A percentile compares a stretch with the other conserved stretches of the same genome.
phyloP scores from a whole-genome alignment of 2,329 filamentous ascomycete species.

The Ustulina deusta region DNA sequence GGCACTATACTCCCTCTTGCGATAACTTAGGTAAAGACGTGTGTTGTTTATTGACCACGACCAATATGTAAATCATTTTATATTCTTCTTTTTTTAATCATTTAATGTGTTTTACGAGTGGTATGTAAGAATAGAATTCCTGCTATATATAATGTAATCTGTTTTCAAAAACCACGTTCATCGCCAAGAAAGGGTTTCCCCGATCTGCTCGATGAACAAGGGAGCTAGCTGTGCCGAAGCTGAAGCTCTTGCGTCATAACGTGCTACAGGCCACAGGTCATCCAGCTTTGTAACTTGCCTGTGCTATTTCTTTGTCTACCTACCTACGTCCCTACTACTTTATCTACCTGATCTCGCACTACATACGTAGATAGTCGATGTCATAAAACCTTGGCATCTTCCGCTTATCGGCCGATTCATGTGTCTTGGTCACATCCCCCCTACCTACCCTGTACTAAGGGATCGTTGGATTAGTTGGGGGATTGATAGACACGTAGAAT shows the following conservation, averaged over 20 bases:
- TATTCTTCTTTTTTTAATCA: neutral
- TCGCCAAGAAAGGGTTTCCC: constrained; percentile 17
- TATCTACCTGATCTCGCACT: constrained; percentile 1
- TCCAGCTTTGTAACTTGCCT: constrained; percentile 8
- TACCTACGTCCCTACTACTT: too few relatives aligned
- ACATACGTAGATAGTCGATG: constrained; percentile 27
- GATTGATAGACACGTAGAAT: neutral
- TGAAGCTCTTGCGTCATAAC: constrained; percentile 28
- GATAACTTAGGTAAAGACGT: too few relatives aligned
- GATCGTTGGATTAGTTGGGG: constrained; percentile 9
- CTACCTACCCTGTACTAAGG: neutral
- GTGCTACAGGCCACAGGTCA: neutral
- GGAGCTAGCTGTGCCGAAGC: neutral
- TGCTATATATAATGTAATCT: neutral
- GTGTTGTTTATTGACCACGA: neutral
- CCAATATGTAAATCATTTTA: neutral
- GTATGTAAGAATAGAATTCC: neutral
- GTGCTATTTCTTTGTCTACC: neutral
- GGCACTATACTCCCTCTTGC: too few relatives aligned
- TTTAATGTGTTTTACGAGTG: neutral
- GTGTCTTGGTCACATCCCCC: neutral
- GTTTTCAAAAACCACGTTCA: neutral
- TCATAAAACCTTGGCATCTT: constrained; percentile 34
- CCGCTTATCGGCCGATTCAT: constrained; percentile 36
- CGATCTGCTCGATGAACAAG: neutral